Base-by-base conservation (phyloP, 306 rosid species). In the Dryas alaskensis region DNA sequence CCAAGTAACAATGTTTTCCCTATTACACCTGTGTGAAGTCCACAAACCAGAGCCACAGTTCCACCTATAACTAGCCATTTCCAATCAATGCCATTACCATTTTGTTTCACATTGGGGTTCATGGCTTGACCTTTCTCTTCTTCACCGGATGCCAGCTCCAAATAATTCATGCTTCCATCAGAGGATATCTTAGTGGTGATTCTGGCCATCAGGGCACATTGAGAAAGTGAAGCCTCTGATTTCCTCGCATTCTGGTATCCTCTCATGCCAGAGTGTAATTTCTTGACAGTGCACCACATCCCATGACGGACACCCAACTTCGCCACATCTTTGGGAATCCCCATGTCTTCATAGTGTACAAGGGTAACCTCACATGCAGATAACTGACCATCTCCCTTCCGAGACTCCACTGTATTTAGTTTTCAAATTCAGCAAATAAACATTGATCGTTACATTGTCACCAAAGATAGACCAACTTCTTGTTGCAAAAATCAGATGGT, bases 281-380 rank as follows among this genome's bases (percentile, higher is more conserved):
- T 95, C 85, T 90, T 95, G 54, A 95, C 96, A 12, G 98, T 90
- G 70, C 98, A 94, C 99, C 99, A 95, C 99, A 95, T 92, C 50
- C 98, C 99, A 60, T 95, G 99, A 55, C 99, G 99, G 79, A 95
- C 93, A 4, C 96, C 99, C 81, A 90, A 75, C 89, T 95, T 95
- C 0, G 98, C 99, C 73, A 92, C 99, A 60, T 95, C 99, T 81
- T 95, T 95, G 52, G 99, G 99, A 70, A 95, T 95, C 60, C 99
- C 99, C 99, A 95, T 95, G 85, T 95, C 99, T 83, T 95, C 99
- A 5, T 92, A 77, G 75, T 95, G 99, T 58, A 92, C 69, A 10
- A 95, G 97, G 80, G 82, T 92, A 60, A 95, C 96, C 96, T 95
- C 99, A 7, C 97, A 92, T 8, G 98, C 97, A 55, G 96, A 79